A percentile compares a stretch with the other conserved stretches of the same genome.
Conservation (phyloP, 2,329 filamentous ascomycete species). For the Emergomyces orientalis region DNA sequence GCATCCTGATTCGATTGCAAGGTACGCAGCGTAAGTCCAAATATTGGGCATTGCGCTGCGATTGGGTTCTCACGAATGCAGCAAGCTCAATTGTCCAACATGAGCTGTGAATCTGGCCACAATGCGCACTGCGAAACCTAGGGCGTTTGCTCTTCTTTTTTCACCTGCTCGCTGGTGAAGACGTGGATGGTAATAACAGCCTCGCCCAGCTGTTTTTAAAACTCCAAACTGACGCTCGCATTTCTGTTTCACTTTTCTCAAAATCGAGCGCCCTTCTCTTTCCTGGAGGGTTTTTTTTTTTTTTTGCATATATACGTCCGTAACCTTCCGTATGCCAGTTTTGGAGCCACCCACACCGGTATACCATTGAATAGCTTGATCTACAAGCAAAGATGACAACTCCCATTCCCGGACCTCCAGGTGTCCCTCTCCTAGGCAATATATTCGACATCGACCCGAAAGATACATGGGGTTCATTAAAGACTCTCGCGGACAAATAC, state of each 20-base stretch:
- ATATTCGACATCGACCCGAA: conserved; percentile 42
- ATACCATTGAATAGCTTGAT: neutral
- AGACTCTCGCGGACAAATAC: conserved; percentile 41
- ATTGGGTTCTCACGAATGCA: neutral
- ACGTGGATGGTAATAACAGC: neutral
- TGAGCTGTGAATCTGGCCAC: neutral
- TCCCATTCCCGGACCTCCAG: conserved; percentile 44
- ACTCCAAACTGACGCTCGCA: neutral
- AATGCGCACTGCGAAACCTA: neutral
- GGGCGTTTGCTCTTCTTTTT: neutral
- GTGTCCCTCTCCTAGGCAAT: conserved; percentile 45
- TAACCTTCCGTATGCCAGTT: neutral
- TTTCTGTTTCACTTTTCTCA: neutral
- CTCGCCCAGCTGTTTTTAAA: neutral
- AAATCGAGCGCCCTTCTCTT: neutral
- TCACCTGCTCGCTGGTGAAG: neutral
- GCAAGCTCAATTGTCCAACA: neutral
- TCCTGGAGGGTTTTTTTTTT: neutral
- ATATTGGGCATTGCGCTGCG: neutral
- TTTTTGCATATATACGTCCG: neutral
- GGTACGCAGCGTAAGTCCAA: no score
- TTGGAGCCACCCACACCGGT: neutral
- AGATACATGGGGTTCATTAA: conserved; percentile 44
- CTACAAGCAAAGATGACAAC: conserved; percentile 29
- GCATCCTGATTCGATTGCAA: neutral